Conservation (phyloP, 2,329 filamentous ascomycete genomes). For the Colletotrichum noveboracense region DNA sequence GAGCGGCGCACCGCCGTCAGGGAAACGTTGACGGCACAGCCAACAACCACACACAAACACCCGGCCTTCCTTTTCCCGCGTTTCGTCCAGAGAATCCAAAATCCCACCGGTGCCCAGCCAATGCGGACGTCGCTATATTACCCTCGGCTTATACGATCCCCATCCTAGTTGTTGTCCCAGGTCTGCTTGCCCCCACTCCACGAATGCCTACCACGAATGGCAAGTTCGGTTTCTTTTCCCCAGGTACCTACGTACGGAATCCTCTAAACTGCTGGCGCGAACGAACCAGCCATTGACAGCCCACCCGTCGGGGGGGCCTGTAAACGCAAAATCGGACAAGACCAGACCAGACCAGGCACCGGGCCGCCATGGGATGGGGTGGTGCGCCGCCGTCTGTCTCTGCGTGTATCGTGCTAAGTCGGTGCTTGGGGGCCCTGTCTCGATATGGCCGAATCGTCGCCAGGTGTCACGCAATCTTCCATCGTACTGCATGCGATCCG, state of each 20-base stretch:
- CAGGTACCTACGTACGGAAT: not conserved
- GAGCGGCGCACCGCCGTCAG: not conserved
- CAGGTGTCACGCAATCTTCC: conserved; percentile 14
- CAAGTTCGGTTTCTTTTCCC: not conserved
- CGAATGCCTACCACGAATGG: not conserved
- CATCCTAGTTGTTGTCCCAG: not conserved
- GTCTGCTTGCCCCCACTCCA: not conserved
- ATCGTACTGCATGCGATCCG: conserved; percentile 9
- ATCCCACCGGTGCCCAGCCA: not conserved
- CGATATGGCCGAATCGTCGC: conserved; percentile 6
- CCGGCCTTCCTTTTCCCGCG: conserved; percentile 14
- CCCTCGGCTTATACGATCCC: not conserved
- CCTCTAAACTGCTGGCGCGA: not conserved
- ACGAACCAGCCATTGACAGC: not conserved
- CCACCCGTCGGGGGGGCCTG: not conserved
- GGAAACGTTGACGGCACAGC: not conserved
- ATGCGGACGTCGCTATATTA: not conserved
- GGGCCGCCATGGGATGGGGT: not conserved
- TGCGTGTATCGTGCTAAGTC: not conserved
- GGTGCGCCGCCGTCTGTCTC: not conserved
- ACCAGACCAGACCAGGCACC: not conserved
- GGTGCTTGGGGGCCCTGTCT: not conserved
- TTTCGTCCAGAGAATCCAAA: conserved; percentile 13
- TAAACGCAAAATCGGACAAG: not conserved
- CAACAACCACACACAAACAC: not conserved